Percentiles rank a stretch among this genome's conserved stretches.
phyloP scores from a whole-genome alignment of 495 filamentous ascomycete genomes.

The Podospora sp. region DNA sequence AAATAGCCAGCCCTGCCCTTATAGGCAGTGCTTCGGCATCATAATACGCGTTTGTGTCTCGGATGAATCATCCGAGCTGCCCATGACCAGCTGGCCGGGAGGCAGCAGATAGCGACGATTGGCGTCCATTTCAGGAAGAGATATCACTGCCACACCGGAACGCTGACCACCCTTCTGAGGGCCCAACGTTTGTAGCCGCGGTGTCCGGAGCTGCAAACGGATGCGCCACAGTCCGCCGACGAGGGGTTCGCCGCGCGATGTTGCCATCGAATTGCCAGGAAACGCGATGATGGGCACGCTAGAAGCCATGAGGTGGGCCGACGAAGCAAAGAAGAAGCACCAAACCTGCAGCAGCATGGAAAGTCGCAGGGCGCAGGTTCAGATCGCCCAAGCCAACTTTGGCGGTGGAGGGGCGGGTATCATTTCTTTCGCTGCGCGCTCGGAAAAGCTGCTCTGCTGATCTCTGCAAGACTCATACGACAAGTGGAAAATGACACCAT shows the following conservation, averaged over 20 bases:
- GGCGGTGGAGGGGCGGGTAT: conserved; percentile 3
- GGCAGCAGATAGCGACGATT: not conserved
- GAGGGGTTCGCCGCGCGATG: not conserved
- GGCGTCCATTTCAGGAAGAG: not conserved
- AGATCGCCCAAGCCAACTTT: not conserved
- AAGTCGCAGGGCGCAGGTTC: not conserved
- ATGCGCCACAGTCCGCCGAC: not conserved
- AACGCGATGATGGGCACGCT: not conserved
- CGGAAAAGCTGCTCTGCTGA: conserved; percentile 21
- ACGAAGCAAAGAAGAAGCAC: not conserved
- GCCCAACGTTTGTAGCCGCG: not conserved
- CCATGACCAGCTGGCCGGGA: not conserved
- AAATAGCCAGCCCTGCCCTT: not conserved
- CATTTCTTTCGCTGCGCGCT: not conserved
- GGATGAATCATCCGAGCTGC: not conserved
- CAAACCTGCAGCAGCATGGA: not conserved
- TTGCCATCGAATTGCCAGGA: not conserved
- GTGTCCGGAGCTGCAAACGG: not conserved
- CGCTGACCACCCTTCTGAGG: conserved; percentile 1
- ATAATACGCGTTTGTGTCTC: not conserved
- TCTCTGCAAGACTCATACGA: conserved; percentile 30
- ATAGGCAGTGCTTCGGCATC: not conserved
- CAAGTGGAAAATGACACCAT: not conserved
- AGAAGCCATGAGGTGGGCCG: not conserved
- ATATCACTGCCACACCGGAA: not conserved